Percentiles rank a stretch among this genome's conserved stretches.
Evolutionary conservation across 345 rosid species (phyloP).

Genomic region (Populus pruinosa): DNA sequence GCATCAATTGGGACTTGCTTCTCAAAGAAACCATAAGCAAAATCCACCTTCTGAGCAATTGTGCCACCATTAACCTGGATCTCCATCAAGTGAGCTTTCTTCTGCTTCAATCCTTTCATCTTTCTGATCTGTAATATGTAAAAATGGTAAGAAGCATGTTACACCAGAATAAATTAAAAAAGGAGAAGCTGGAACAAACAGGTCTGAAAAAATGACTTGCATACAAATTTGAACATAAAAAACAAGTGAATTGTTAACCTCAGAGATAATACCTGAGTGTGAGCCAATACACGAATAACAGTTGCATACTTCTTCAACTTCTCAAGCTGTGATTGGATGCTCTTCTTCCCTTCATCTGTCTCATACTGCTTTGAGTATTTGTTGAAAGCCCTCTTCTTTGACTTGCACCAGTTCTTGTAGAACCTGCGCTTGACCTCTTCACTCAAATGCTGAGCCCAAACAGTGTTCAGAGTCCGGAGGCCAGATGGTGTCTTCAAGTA

Average conservation of each 20-base stretch:
- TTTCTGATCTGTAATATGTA: slow-evolving; percentile 55
- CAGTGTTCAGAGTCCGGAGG: slow-evolving; percentile 64
- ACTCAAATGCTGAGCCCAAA: slow-evolving; percentile 87
- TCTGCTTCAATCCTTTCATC: slow-evolving; percentile 88
- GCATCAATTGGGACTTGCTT: slow-evolving; percentile 74
- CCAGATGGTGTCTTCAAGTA: slow-evolving; percentile 78
- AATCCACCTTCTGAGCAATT: slow-evolving; percentile 73
- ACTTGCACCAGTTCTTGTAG: slow-evolving; percentile 82
- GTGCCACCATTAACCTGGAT: slow-evolving; percentile 83
- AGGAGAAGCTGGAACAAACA: not conserved
- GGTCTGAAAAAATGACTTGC: not conserved
- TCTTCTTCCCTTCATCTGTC: slow-evolving; percentile 65
- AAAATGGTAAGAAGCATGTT: not conserved
- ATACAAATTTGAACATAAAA: not conserved
- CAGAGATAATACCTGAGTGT: slow-evolving; percentile 58
- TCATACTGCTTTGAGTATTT: slow-evolving; percentile 58
- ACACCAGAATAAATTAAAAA: not conserved
- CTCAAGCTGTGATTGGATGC: slow-evolving; percentile 63
- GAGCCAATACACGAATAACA: slow-evolving; percentile 75
- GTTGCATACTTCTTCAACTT: slow-evolving; percentile 73
- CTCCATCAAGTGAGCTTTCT: slow-evolving; percentile 89
- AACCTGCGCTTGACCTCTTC: slow-evolving; percentile 80
- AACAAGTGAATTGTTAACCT: not conserved
- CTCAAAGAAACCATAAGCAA: slow-evolving; percentile 75
- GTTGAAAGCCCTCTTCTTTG: slow-evolving; percentile 86